Base-by-base conservation (phyloP, 1,284 basidiomycete species). In the Moesziomyces antarcticus region DNA sequence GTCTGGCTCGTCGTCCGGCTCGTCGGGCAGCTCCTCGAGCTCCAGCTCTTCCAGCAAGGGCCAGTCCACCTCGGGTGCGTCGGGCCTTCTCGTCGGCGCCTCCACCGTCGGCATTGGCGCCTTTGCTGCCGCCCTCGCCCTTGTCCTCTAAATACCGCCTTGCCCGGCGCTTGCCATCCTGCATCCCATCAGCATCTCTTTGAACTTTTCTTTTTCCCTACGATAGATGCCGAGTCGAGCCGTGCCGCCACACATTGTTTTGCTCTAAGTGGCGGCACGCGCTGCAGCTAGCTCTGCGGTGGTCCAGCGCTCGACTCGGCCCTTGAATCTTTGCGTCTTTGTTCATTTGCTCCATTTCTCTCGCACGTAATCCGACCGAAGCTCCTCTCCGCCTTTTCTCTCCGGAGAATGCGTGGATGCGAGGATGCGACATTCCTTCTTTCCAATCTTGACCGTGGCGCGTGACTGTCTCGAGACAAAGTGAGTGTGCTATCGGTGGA, bases 41-140 rank as follows among this genome's bases (percentile, higher is more conserved):
- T 55, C 58, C 21, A 43, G 46, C 43, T 43, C 44, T 20, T 27
- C 49, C n/a, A 35, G 22, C 49, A 62, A 62, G 56, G 43, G 66
- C 10, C 45, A 37, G 43, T 58, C 70, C 13, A 67, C 49, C 24
- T 73, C 70, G 25, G 70, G 70, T 21, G 64, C 70, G 11, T 35
- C 56, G 13, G 44, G 47, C 37, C 45, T 51, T 14, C 20, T 59
- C 47, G 60, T 47, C 25, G 55, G 56, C 11, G 54, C 60, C n/a
- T 67, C 60, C 48, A 73, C 64, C 33, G 25, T 63, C 37, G 60
- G 53, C 25, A 47, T 73, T 18, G 70, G 60, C 27, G 54, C 56
- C 20, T 20, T 73, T 18, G 64, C 70, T 44, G 70, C 64, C 46
- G 70, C 54, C 25, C n/a, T 68, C 18, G 70, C 64, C 24, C 47